Conservation (phyloP, 208 protist species). For the Porcisia hertigi region DNA sequence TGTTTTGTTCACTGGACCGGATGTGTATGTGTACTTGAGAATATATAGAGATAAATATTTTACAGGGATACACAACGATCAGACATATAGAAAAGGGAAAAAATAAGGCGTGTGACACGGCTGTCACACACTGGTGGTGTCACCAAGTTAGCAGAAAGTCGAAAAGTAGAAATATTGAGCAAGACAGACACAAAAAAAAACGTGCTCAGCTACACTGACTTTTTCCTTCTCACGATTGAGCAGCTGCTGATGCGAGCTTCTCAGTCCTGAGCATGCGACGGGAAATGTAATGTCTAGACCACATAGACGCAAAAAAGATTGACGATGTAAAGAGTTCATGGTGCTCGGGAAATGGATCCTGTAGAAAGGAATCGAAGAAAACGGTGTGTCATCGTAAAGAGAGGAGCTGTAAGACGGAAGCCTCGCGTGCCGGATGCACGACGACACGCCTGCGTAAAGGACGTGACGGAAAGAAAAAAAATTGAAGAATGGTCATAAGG, state of each 20-base stretch:
- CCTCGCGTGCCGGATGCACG: too few species aligned
- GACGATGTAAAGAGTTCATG: background rate
- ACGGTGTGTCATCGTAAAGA: background rate
- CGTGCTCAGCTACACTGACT: background rate
- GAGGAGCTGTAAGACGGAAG: background rate
- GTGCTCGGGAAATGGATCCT: background rate
- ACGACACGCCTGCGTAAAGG: background rate
- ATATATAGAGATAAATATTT: background rate
- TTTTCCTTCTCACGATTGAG: background rate
- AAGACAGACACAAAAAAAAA: background rate
- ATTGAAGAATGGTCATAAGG: background rate
- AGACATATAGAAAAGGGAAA: background rate
- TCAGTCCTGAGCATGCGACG: too few species aligned
- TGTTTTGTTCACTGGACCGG: background rate
- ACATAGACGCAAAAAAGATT: background rate
- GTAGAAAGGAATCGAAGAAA: background rate
- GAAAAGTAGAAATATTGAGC: background rate
- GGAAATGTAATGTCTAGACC: background rate
- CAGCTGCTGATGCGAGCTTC: background rate
- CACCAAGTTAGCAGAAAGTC: too few species aligned
- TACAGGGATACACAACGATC: background rate
- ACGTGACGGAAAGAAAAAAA: background rate
- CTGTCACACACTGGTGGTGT: background rate
- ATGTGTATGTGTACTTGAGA: background rate
- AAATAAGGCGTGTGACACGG: background rate